phyloP scores from a whole-genome alignment of 1,139 yeast species.

The Hyphopichia fennica region DNA sequence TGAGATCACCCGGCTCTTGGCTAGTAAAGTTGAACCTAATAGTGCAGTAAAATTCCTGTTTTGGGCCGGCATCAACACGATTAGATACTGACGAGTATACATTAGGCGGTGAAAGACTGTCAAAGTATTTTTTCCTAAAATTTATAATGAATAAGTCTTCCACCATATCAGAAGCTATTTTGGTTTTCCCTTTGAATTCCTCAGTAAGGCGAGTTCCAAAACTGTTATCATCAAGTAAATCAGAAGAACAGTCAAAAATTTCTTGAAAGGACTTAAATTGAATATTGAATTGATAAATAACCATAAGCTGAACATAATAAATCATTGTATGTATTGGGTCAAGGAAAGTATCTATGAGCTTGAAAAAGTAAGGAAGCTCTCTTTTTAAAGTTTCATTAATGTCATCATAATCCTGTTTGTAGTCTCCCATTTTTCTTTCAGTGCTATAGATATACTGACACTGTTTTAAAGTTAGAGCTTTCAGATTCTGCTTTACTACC shows the following conservation, averaged over 20 bases:
- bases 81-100: not conserved
- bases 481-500: constrained; percentile 20
- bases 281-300: constrained; percentile 24
- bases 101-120: not conserved
- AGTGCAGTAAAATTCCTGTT: constrained; percentile 18
- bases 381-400: constrained; percentile 32
- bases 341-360: constrained; percentile 24
- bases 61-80: no score
- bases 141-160: constrained; percentile 21
- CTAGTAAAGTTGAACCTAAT: constrained; percentile 36
- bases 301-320: constrained; percentile 29
- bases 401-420: constrained; percentile 25
- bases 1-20: constrained; percentile 45
- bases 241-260: constrained; percentile 10
- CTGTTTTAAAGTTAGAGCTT: constrained; percentile 28
- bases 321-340: constrained; percentile 26
- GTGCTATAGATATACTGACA: constrained; percentile 27
- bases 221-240: constrained; percentile 7
- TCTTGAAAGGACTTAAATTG: constrained; percentile 16
- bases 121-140: constrained; percentile 11
- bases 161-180: constrained; percentile 14
- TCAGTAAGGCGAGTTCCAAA: constrained; percentile 9
- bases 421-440: constrained; percentile 32
- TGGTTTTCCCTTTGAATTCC: constrained; percentile 12
- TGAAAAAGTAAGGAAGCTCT: constrained; percentile 41